phyloP scores from a whole-genome alignment of 2,329 filamentous ascomycete species.

The Periconia sp. region DNA sequence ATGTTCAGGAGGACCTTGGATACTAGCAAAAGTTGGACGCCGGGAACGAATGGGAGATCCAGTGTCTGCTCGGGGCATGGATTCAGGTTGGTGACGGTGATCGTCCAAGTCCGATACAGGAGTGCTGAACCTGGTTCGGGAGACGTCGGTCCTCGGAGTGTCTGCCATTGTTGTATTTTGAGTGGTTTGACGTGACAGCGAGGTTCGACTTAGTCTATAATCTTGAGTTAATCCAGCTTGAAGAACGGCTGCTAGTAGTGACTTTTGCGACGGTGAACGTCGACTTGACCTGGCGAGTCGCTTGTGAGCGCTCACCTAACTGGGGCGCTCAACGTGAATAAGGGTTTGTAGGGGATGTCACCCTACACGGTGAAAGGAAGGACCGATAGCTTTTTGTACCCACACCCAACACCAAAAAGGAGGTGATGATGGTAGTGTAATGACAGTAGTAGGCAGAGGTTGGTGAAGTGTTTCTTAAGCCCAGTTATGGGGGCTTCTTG shows the following conservation, averaged over 20 bases:
- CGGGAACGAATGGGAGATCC: slow-evolving; percentile 54
- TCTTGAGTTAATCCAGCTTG: slow-evolving; percentile 28
- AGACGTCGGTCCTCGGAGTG: slow-evolving; percentile 66
- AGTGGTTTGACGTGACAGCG: slow-evolving; percentile 22
- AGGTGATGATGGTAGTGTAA: slow-evolving; percentile 22
- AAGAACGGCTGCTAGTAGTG: slow-evolving; percentile 7
- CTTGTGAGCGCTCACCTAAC: slow-evolving; percentile 57
- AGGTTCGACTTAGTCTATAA: slow-evolving; percentile 13
- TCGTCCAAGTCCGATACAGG: slow-evolving; percentile 84
- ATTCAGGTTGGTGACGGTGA: slow-evolving; percentile 70
- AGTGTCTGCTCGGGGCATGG: slow-evolving; percentile 62
- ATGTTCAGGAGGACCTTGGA: slow-evolving; percentile 49
- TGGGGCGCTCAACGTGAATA: slow-evolving; percentile 55
- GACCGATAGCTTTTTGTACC: slow-evolving; percentile 27
- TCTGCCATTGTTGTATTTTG: slow-evolving; percentile 50
- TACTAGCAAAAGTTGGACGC: slow-evolving; percentile 73
- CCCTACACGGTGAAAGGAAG: slow-evolving; percentile 43
- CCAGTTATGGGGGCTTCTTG: slow-evolving; percentile 96
- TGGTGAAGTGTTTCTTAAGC: slow-evolving; percentile 31
- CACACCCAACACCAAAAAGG: slow-evolving; percentile 18
- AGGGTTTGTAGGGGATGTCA: slow-evolving; percentile 48
- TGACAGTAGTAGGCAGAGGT: slow-evolving; percentile 18
- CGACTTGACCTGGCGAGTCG: slow-evolving; percentile 47
- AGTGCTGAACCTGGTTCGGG: slow-evolving; percentile 68
- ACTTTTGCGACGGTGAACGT: slow-evolving; percentile 34